These are phyloP conservation scores for Colletotrichum zoysiae DNA, from an alignment of 2,329 filamentous ascomycete species.

Conservation along the genomic window DNA sequence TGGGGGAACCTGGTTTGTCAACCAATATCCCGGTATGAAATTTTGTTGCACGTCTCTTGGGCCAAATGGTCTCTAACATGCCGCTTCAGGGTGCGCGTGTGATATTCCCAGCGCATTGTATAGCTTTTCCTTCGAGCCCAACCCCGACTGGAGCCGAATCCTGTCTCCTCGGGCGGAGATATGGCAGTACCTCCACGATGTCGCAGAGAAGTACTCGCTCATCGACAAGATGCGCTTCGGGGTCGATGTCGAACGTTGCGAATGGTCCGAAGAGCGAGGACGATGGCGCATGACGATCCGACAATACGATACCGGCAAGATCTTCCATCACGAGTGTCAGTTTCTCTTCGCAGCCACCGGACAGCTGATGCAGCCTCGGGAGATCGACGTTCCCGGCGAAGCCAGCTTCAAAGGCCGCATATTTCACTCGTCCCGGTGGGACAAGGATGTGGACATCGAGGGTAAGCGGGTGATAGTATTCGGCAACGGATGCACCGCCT, in stretches of 20 bases:
- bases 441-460: slow-evolving; percentile 60
- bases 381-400: slow-evolving; percentile 61
- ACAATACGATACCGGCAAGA: slow-evolving; percentile 43
- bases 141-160: slow-evolving; percentile 70
- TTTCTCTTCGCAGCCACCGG: slow-evolving; percentile 56
- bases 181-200: slow-evolving; percentile 64
- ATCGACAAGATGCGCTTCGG: slow-evolving; percentile 54
- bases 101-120: slow-evolving; percentile 72
- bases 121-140: slow-evolving; percentile 71
- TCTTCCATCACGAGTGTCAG: slow-evolving; percentile 53
- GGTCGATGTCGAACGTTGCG: slow-evolving; percentile 53
- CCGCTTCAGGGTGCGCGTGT: slow-evolving; percentile 57
- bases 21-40: slow-evolving; percentile 67
- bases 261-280: slow-evolving; percentile 53
- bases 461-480: slow-evolving; percentile 65
- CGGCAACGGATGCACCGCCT: slow-evolving; percentile 67
- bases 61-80: neutral
- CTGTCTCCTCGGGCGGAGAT: slow-evolving; percentile 70
- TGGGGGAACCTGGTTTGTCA: slow-evolving; percentile 75
- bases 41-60: no score
- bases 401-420: slow-evolving; percentile 64
- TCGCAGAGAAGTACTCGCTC: slow-evolving; percentile 62
- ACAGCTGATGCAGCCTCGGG: slow-evolving; percentile 50
- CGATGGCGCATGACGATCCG: slow-evolving; percentile 53
- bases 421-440: slow-evolving; percentile 69